Conservation (phyloP, 2,329 filamentous ascomycete species). For the Zelopaecilomyces penicillatus region DNA sequence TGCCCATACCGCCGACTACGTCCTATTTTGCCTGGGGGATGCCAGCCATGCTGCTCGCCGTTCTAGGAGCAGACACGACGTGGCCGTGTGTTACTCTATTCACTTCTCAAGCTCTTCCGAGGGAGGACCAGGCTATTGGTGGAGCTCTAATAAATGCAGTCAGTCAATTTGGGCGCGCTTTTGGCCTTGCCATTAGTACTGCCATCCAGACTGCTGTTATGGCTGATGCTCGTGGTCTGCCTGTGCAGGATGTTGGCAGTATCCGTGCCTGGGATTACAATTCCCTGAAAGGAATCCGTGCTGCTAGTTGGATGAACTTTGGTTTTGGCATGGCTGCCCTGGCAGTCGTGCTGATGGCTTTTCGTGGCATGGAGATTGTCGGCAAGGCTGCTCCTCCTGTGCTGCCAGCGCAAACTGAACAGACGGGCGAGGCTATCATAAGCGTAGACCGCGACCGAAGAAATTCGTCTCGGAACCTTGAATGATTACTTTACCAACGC, state of each 20-base stretch:
- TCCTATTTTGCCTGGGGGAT: conserved; percentile 62
- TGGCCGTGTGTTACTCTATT: conserved; percentile 60
- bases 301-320: conserved; percentile 45
- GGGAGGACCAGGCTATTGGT: conserved; percentile 57
- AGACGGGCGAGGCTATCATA: too few relatives aligned
- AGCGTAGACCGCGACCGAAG: too few relatives aligned
- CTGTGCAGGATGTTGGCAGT: conserved; percentile 35
- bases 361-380: conserved; percentile 44
- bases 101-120: conserved; percentile 52
- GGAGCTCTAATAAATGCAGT: conserved; percentile 61
- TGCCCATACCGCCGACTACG: conserved; percentile 51
- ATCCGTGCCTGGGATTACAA: conserved; percentile 35
- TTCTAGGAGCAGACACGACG: conserved; percentile 58
- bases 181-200: conserved; percentile 58
- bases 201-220: conserved; percentile 57
- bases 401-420: too few relatives aligned
- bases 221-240: conserved; percentile 36
- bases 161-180: conserved; percentile 55
- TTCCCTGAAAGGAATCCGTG: conserved; percentile 40
- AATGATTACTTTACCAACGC: too few relatives aligned
- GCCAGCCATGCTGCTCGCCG: conserved; percentile 56
- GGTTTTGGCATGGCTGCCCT: conserved; percentile 36
- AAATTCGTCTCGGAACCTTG: too few relatives aligned
- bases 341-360: conserved; percentile 36
- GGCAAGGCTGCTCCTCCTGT: conserved; percentile 27